These are phyloP conservation scores for Globisporangium megalacanthum DNA, from an alignment of 352 stramenopile genomes.

Conservation along the genomic window DNA sequence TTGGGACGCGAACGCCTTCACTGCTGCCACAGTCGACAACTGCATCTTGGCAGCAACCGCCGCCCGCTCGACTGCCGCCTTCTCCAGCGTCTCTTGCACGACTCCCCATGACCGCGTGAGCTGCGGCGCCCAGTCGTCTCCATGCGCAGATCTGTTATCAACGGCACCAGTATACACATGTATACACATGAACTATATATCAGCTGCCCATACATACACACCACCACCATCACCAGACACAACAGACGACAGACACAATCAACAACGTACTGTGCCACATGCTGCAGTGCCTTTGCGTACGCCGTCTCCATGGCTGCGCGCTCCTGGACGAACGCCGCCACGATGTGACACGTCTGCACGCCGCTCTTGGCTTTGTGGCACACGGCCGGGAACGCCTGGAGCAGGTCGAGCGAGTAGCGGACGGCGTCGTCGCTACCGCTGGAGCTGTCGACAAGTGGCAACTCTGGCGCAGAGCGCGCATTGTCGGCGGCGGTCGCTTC, in stretches of 20 bases:
- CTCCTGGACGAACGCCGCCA: slow-evolving; percentile 58
- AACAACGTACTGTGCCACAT: slow-evolving; percentile 48
- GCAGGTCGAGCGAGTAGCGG: slow-evolving; percentile 68
- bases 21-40: slow-evolving; percentile 41
- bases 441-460: not conserved
- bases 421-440: not conserved
- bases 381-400: slow-evolving; percentile 59
- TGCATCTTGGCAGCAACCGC: slow-evolving; percentile 61
- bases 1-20: slow-evolving; percentile 64
- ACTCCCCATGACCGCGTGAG: slow-evolving; percentile 48
- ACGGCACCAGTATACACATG: not conserved
- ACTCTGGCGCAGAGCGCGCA: too few relatives aligned
- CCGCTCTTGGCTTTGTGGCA: slow-evolving; percentile 73
- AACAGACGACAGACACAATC: too few relatives aligned
- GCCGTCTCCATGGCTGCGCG: slow-evolving; percentile 45
- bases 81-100: slow-evolving; percentile 50
- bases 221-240: too few relatives aligned
- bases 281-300: slow-evolving; percentile 57
- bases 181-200: not conserved
- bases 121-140: slow-evolving; percentile 67
- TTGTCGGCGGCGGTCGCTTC: too few relatives aligned
- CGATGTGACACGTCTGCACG: slow-evolving; percentile 67
- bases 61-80: slow-evolving; percentile 46
- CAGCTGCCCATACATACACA: not conserved
- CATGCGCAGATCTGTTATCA: slow-evolving; percentile 32